A percentile compares a stretch with the other conserved stretches of the same genome.
Conservation (phyloP, 2,329 filamentous ascomycete genomes). For the Calycina herbarum region DNA sequence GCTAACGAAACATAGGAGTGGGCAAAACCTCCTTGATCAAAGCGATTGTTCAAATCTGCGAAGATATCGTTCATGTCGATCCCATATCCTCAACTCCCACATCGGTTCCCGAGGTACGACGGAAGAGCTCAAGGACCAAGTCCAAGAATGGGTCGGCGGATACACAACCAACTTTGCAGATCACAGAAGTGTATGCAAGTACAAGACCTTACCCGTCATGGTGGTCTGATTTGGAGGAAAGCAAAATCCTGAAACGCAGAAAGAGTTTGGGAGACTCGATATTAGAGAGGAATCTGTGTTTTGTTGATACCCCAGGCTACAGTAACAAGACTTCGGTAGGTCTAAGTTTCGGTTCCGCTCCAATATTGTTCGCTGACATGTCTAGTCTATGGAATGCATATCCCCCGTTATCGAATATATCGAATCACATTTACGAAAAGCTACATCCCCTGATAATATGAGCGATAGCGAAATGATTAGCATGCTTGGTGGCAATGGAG, state of each 20-base stretch:
- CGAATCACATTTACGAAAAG: slow-evolving; percentile 65
- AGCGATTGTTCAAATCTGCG: slow-evolving; percentile 80
- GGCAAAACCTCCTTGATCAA: slow-evolving; percentile 91
- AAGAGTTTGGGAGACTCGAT: slow-evolving; percentile 75
- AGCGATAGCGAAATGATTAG: slow-evolving; percentile 73
- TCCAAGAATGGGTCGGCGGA: slow-evolving; percentile 29
- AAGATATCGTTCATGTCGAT: slow-evolving; percentile 94
- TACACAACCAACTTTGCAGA: slow-evolving; percentile 40
- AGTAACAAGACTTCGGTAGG: slow-evolving; percentile 53
- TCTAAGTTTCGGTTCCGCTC: not conserved
- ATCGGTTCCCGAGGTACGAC: slow-evolving; percentile 31
- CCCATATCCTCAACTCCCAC: slow-evolving; percentile 41
- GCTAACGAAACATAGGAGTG: slow-evolving; percentile 53
- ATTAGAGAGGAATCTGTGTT: slow-evolving; percentile 88
- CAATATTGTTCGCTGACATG: slow-evolving; percentile 31
- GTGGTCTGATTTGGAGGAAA: slow-evolving; percentile 80
- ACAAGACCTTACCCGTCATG: slow-evolving; percentile 84
- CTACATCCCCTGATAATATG: slow-evolving; percentile 60
- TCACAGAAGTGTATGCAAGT: slow-evolving; percentile 74
- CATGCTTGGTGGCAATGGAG: slow-evolving; percentile 78
- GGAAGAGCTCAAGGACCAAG: slow-evolving; percentile 32
- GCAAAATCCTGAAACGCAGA: slow-evolving; percentile 57
- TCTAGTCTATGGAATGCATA: slow-evolving; percentile 55
- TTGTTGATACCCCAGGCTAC: slow-evolving; percentile 80
- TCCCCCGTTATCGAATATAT: slow-evolving; percentile 69